Evolutionary conservation across 192 early-diverging fungal genomes (phyloP), one percentile per base, ranked within the genome.

Genomic region (Coemansia guatemalensis): DNA sequence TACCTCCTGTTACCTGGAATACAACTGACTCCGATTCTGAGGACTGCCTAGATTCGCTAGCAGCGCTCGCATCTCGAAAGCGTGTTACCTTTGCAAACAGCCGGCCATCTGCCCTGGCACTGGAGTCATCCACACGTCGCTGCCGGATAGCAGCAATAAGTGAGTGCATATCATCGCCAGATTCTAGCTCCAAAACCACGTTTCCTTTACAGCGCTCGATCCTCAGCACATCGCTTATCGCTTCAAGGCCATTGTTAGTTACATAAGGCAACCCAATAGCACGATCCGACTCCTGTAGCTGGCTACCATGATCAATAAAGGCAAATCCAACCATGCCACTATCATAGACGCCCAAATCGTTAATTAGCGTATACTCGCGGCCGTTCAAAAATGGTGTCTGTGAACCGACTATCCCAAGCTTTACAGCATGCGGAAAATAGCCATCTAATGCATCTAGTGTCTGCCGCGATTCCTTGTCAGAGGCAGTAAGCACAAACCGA

Each of bases 301-400:
- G 4, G 27, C 26, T 2, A 8, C 53, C 12, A 5, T 32, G 26
- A 14, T 26, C n/a, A 23, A 29, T 48, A 53, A 81, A 81, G 23
- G 73, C 78, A 20, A 74, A 48, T 1, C 78, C 78, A 14, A 72
- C 55, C 6, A 74, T 66, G 3, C 78, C 78, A 27, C 65, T 61
- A 21, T 50, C 39, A 32, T 68, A 24, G 14, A 68, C 12, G 1
- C n/a, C 6, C 11, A n/a, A 20, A 26, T 50, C 18, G 1, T 25
- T 35, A 8, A 81, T 20, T 9, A 81, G 24, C 24, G 78, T 81
- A 35, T 58, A 71, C 12, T 70, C 73, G 35, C 65, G 61, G 21
- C 65, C 68, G 39, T 81, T 81, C 8, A 81, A 18, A 52, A 81
- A 81, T 8, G 78, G 78, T 2, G 78, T 81, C 26, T 64, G 73